A percentile compares a stretch with the other conserved stretches of the same genome.
These are phyloP conservation scores for Ascodesmis nigricans DNA, from an alignment of 495 filamentous ascomycete genomes.

Conservation along the genomic window DNA sequence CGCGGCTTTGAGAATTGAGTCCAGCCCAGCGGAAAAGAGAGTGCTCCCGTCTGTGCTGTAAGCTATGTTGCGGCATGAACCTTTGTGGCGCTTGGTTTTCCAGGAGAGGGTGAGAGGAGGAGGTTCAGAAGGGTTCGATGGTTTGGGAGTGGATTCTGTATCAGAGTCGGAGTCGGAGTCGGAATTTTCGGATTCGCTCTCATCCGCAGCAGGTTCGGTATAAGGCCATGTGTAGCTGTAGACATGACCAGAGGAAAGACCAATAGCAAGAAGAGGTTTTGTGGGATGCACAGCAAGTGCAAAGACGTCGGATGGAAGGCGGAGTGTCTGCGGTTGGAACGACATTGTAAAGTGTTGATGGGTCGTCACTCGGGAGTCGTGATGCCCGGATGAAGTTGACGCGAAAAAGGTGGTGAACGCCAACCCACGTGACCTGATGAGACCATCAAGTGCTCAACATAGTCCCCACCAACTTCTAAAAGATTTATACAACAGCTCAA, in stretches of 20 bases:
- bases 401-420: too few relatives aligned
- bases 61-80: conserved; percentile 58
- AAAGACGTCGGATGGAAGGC: conserved; percentile 72
- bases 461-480: too few relatives aligned
- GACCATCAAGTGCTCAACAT: too few relatives aligned
- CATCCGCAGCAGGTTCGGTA: too few relatives aligned
- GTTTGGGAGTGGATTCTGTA: too few relatives aligned
- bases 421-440: too few relatives aligned
- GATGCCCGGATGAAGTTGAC: too few relatives aligned
- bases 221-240: conserved; percentile 60
- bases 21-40: conserved; percentile 75
- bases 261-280: conserved; percentile 63
- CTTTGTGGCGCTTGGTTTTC: conserved; percentile 76
- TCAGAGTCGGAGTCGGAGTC: conserved; percentile 27
- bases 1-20: conserved; percentile 75
- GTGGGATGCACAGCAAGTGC: conserved; percentile 66
- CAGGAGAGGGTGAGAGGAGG: conserved; percentile 26
- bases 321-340: conserved; percentile 25
- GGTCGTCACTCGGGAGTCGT: not conserved
- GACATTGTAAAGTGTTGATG: conserved; percentile 4
- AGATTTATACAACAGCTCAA: too few relatives aligned
- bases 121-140: too few relatives aligned
- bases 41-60: conserved; percentile 55
- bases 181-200: not conserved
- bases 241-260: conserved; percentile 67